These are phyloP conservation scores for Neoascochyta sp. DNA, from an alignment of 2,329 filamentous ascomycete species.

Conservation along the genomic window DNA sequence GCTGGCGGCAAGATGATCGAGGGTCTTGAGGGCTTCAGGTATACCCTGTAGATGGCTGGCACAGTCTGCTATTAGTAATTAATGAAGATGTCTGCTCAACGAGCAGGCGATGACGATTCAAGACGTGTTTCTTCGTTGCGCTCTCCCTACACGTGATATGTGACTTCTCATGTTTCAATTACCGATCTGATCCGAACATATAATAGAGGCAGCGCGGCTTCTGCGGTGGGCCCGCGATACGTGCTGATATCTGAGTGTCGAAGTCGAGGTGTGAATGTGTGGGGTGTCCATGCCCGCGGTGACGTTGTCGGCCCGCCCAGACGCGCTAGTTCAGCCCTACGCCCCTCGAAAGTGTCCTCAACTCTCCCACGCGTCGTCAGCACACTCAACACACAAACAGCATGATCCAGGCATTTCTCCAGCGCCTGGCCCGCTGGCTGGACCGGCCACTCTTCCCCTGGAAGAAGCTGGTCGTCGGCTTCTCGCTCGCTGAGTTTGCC, in stretches of 20 bases:
- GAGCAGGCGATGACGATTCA: no score
- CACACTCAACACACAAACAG: constrained; percentile 12
- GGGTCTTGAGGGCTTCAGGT: constrained; percentile 30
- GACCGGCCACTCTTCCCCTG: constrained; percentile 93
- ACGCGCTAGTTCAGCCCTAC: constrained; percentile 14
- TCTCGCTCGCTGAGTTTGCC: constrained; percentile 85
- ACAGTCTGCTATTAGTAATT: no score
- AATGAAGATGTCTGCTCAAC: no score
- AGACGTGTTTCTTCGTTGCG: no score
- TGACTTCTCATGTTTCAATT: no score
- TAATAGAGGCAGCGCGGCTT: no score
- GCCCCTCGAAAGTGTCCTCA: constrained; percentile 19
- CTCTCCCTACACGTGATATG: no score
- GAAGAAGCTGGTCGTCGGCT: constrained; percentile 94
- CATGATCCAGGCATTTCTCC: constrained; percentile 39
- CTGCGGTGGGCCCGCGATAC: no score
- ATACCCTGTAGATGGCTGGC: constrained; percentile 30
- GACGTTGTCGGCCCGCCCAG: constrained; percentile 3
- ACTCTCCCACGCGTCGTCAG: constrained; percentile 9
- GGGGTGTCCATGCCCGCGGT: no score
- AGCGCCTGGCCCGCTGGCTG: constrained; percentile 75
- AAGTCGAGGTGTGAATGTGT: no score
- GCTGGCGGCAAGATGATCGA: constrained; percentile 42
- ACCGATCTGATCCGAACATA: no score
- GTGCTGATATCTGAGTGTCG: no score